A percentile compares a stretch with the other conserved stretches of the same genome.
phyloP scores from a whole-genome alignment of 1,284 basidiomycete genomes.

The Rhizopogon parksii region DNA sequence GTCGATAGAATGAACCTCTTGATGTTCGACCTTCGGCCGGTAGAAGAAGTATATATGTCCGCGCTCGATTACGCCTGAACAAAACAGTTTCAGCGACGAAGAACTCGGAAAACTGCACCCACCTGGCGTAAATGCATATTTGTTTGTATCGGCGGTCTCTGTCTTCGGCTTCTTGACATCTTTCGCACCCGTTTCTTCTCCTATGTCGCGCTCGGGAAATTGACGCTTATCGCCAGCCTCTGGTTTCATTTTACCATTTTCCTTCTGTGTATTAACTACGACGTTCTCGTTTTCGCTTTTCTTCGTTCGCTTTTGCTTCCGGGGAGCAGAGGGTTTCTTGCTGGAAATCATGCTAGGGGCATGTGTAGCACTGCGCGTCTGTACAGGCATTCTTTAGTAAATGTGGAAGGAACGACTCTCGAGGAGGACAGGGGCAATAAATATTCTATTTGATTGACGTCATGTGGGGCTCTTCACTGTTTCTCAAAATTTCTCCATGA shows the following conservation, averaged over 20 bases:
- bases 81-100: neutral
- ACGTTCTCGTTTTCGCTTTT: neutral
- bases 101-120: slow-evolving; percentile 3
- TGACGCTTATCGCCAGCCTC: slow-evolving; percentile 8
- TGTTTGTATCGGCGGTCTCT: neutral
- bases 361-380: slow-evolving; percentile 9
- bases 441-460: neutral
- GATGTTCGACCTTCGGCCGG: slow-evolving; percentile 52
- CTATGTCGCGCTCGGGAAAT: neutral
- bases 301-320: neutral
- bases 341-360: neutral
- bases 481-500: no score
- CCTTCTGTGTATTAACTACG: neutral
- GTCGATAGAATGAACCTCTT: slow-evolving; percentile 49
- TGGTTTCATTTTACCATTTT: neutral
- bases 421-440: neutral
- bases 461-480: neutral
- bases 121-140: slow-evolving; percentile 21
- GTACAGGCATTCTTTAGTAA: slow-evolving; percentile 8
- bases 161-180: slow-evolving; percentile 8
- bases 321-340: neutral
- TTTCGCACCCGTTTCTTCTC: slow-evolving; percentile 1
- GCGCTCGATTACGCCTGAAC: slow-evolving; percentile 45
- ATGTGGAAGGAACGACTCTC: neutral
- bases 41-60: slow-evolving; percentile 67